phyloP scores from a whole-genome alignment of 2,329 filamentous ascomycete species.

The Trichoderma cornu-damae region DNA sequence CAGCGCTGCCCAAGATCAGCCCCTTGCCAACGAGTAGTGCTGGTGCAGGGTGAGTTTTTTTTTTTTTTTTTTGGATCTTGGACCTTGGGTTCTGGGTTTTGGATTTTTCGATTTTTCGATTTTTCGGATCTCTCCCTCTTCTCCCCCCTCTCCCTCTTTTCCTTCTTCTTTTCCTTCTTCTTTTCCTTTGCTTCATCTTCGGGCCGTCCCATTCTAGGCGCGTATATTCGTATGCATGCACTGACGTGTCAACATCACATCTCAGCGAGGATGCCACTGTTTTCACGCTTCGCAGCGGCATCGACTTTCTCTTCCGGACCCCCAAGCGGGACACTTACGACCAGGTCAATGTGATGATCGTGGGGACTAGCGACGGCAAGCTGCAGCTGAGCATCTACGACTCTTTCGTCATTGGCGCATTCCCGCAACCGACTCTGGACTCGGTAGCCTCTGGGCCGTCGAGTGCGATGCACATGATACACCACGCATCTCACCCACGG shows the following conservation, averaged over 20 bases:
- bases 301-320: constrained; percentile 64
- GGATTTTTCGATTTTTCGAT: too few species aligned
- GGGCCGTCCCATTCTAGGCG: too few species aligned
- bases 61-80: too few species aligned
- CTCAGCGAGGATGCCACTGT: constrained; percentile 51
- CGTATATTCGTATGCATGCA: not conserved
- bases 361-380: constrained; percentile 64
- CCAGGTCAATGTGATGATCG: constrained; percentile 72
- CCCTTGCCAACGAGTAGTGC: constrained; percentile 58
- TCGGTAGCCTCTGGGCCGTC: constrained; percentile 18
- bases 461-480: constrained; percentile 35
- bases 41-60: constrained; percentile 54
- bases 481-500: constrained; percentile 66
- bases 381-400: constrained; percentile 81
- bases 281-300: constrained; percentile 63
- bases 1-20: constrained; percentile 69
- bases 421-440: constrained; percentile 44
- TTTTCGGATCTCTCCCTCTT: too few species aligned
- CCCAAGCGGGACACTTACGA: constrained; percentile 61
- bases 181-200: too few species aligned
- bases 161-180: too few species aligned
- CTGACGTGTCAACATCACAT: not conserved
- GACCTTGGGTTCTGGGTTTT: too few species aligned
- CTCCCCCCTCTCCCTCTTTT: too few species aligned
- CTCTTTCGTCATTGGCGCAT: constrained; percentile 71